Evolutionary conservation across 2,329 filamentous ascomycete species (phyloP), one percentile per base, ranked within the genome.

Genomic region (Coniochaeta ligniaria): DNA sequence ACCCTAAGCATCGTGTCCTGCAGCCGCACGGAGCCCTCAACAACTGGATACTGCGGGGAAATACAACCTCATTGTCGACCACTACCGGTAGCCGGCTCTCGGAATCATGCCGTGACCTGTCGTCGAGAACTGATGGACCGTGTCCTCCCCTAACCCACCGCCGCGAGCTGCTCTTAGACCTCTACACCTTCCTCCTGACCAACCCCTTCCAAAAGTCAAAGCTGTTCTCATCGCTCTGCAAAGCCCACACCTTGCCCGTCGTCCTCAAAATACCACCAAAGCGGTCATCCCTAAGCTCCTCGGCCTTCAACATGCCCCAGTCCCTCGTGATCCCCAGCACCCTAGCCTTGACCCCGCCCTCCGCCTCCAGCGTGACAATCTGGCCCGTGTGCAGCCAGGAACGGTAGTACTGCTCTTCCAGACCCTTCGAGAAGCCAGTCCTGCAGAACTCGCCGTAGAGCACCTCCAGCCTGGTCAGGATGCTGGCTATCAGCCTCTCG

Each of bases 201-300:
- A 99, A 71, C 0, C 95, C 95, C 70, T 85, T 91, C 77, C 96
- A 96, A 73, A 96, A 99, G 75, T 99, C 95, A 78, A 99, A 99
- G 73, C 93, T 97, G 70, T 99, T 99, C 72, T 93, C 92, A 73
- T 99, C 95, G 73, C 92, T 97, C 78, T 97, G 93, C 75, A 99
- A 75, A 67, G 89, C 85, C 83, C 90, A 94, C 57, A 89, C 79
- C 74, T 83, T 90, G 0, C 94, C 93, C 0, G 91, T 96, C 2
- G 81, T 78, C 59, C 87, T 79, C 62, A 64, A 45, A 7, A 62
- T 62, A 7, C 67, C 67, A 11, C 66, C 63, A 43, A 66, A 63
- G 64, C 92, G 91, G 61, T 89, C 83, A 72, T 80, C 83, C 2
- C 87, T 88, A 59, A 96, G 74, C 78, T 98, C 93, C 73, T 97